These are phyloP conservation scores for Puya raimondii DNA, from an alignment of 176 grass and related monocot species.

Conservation along the genomic window DNA sequence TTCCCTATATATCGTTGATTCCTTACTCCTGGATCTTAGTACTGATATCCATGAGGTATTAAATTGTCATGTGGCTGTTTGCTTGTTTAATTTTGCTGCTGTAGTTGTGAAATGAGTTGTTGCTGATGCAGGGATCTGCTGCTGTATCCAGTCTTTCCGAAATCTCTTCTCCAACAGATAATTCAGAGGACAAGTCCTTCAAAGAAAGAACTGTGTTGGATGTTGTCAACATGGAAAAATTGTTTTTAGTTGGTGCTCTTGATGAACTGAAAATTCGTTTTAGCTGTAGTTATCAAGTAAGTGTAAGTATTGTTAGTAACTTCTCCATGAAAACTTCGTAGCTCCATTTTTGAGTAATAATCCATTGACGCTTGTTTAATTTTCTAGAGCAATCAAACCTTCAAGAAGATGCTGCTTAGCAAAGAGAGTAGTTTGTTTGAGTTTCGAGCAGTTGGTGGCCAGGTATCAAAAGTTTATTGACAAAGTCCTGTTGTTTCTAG, in stretches of 20 bases:
- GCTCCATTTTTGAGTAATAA: background rate
- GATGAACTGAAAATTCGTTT: slow-evolving; percentile 86
- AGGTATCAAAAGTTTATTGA: slow-evolving; percentile 37
- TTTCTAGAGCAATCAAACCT: slow-evolving; percentile 45
- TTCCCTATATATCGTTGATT: too few relatives aligned
- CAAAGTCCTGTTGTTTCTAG: background rate
- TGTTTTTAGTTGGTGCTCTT: slow-evolving; percentile 88
- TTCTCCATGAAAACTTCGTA: background rate
- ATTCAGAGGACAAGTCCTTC: slow-evolving; percentile 33
- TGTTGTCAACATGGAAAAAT: slow-evolving; percentile 57
- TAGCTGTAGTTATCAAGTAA: slow-evolving; percentile 82
- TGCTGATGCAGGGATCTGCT: slow-evolving; percentile 56
- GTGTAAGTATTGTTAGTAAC: slow-evolving; percentile 4
- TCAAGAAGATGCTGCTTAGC: slow-evolving; percentile 69
- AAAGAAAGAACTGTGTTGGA: slow-evolving; percentile 31
- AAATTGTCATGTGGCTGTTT: too few relatives aligned
- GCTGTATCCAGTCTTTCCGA: slow-evolving; percentile 51
- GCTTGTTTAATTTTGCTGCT: too few relatives aligned
- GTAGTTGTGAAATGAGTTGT: too few relatives aligned
- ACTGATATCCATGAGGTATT: too few relatives aligned
- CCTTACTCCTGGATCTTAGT: too few relatives aligned
- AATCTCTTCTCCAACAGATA: slow-evolving; percentile 20
- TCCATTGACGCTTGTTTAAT: background rate
- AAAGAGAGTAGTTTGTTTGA: slow-evolving; percentile 83
- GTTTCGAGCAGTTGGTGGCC: slow-evolving; percentile 91